Base-by-base conservation (phyloP, 495 filamentous ascomycete genomes). In the Penicillium chermesinum region DNA sequence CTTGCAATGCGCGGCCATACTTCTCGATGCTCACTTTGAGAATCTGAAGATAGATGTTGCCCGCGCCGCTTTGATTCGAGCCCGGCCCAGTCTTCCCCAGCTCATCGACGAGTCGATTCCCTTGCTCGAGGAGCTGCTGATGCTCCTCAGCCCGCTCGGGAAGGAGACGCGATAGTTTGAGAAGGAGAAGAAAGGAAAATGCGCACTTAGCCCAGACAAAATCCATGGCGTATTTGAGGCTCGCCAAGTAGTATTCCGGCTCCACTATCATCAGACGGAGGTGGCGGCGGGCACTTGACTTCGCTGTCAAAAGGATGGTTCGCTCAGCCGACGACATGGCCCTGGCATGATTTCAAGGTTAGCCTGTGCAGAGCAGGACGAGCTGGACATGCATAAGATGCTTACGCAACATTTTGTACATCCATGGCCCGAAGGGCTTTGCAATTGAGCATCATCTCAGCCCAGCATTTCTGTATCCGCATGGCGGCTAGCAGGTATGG, bases 151-250 rank as follows among this genome's bases (percentile, higher is more conserved):
- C 59, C 3, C 64, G 59, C 18, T 74, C 72, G 1, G 73, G 71
- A 1, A 77, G 59, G 4, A 78, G 70, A 10, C 70, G 67, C 0
- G 75, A 71, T 4, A 79, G 58, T 49, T 76, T 76, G 8, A 78
- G 66, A 0, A 79, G 66, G 1, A 79, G 59, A 0, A 79, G 58
- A 40, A 76, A 74, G 16, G 71, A 75, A 52, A 77, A 79, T 1
- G 75, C 74, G 40, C 73, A 75, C 55, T 79, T 79, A 1, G 76
- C 76, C 73, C 74, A 77, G 18, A 79, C 75, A 40, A 77, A 79
- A 44, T 79, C 76, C 74, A 77, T 76, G 0, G 73, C 70, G 44
- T 74, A 78, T 48, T 68, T 70, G 14, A 79, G 65, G 18, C 70
- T 73, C 7, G 68, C 67, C 12, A 78, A 64, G 48, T 79, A 79